Percentiles rank a stretch among this genome's conserved stretches.
Evolutionary conservation across 805 yeast species (phyloP).

Genomic region (Teunomyces barrocoloradensis): DNA sequence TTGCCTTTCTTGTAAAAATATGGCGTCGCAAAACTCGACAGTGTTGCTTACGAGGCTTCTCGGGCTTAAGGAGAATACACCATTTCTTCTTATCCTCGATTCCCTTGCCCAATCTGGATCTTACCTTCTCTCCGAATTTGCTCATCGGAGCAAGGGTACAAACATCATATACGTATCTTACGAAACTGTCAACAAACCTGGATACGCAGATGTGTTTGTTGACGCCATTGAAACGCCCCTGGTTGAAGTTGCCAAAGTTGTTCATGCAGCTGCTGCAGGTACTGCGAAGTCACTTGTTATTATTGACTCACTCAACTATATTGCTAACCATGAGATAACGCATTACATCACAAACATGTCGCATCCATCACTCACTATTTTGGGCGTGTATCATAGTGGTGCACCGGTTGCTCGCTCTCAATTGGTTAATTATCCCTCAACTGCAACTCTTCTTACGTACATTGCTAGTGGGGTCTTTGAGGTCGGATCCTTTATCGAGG

Average conservation of each 20-base stretch:
- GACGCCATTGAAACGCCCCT: slow-evolving; percentile 35
- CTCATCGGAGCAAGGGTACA: slow-evolving; percentile 34
- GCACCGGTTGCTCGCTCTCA: slow-evolving; percentile 39
- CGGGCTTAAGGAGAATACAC: slow-evolving; percentile 68
- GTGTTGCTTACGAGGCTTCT: slow-evolving; percentile 68
- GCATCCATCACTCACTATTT: slow-evolving; percentile 26
- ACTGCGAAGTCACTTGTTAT: slow-evolving; percentile 39
- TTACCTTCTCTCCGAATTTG: slow-evolving; percentile 56
- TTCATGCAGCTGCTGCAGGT: slow-evolving; percentile 19
- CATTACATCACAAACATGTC: slow-evolving; percentile 48
- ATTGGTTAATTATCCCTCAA: slow-evolving; percentile 50
- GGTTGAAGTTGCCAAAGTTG: slow-evolving; percentile 16
- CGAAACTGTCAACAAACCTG: slow-evolving; percentile 59
- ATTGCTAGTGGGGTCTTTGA: slow-evolving; percentile 76
- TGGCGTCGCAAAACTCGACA: slow-evolving; percentile 34
- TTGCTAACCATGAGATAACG: slow-evolving; percentile 46
- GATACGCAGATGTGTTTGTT: slow-evolving; percentile 46
- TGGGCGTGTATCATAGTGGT: slow-evolving; percentile 38
- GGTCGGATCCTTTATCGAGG: slow-evolving; percentile 46
- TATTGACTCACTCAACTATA: slow-evolving; percentile 67
- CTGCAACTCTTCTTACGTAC: slow-evolving; percentile 53
- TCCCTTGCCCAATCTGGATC: slow-evolving; percentile 66
- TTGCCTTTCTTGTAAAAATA: slow-evolving; percentile 7
- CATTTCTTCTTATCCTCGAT: slow-evolving; percentile 70
- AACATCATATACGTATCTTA: slow-evolving; percentile 59